Conservation (phyloP, 345 rosid species). For the Brassica incana region DNA sequence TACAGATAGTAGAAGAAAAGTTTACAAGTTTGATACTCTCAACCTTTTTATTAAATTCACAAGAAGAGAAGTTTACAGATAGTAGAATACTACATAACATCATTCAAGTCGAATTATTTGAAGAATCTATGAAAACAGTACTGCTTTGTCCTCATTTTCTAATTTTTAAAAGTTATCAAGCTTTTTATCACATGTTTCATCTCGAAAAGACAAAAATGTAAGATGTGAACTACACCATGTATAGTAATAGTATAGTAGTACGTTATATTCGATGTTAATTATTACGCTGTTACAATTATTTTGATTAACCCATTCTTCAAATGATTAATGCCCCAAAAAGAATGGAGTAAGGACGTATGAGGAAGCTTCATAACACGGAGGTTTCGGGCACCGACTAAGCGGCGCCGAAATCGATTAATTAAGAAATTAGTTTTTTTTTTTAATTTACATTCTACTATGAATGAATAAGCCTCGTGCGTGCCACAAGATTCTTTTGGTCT, state of each 20-base stretch:
- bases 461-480: conserved; percentile 37
- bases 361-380: conserved; percentile 47
- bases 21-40: too few relatives aligned
- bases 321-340: conserved; percentile 15
- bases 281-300: too few relatives aligned
- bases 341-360: neutral
- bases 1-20: too few relatives aligned
- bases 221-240: neutral
- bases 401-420: conserved; percentile 23
- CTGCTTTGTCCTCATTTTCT: conserved; percentile 10
- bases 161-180: neutral
- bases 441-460: neutral
- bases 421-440: neutral
- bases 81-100: neutral
- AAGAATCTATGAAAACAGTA: neutral
- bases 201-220: conserved; percentile 20
- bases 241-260: neutral
- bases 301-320: too few relatives aligned
- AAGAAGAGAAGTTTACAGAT: neutral
- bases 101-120: neutral
- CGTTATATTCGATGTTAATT: conserved; percentile 19
- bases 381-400: conserved; percentile 52
- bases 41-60: too few relatives aligned
- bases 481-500: conserved; percentile 42
- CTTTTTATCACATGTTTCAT: conserved; percentile 21